Evolutionary conservation across 331 rosid genomes (phyloP), one percentile per base, ranked within the genome.

Genomic region (Ulmus americana): DNA sequence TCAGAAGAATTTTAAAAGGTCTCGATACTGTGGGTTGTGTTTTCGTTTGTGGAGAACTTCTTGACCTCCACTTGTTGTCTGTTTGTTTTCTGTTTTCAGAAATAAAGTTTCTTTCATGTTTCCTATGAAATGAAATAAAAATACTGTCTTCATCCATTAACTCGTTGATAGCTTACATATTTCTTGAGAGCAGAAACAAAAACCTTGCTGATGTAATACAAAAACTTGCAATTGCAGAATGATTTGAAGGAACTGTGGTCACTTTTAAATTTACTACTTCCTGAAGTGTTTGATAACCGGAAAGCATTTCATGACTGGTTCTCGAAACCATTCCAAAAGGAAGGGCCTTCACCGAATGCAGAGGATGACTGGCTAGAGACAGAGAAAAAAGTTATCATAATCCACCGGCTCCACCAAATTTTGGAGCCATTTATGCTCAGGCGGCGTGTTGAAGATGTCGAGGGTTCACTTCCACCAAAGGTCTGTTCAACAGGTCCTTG

Each of bases 341-440:
- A 94, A 78, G 95, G 70, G 66, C 83, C 97, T 69, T 70, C 70
- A 10, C 97, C 63, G 63, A 81, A 83, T 76, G 91, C 82, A 48
- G 99, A 94, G 51, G 99, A 90, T 84, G 97, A 94, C 70, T 94
- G 99, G 99, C 91, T 94, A 54, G 99, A 94, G 90, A 94, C 99
- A 2, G 99, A 94, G 70, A 94, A 94, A 57, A 94, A 94, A 75
- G 96, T 94, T 39, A 94, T 94, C 77, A 84, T 88, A 53, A 94
- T 94, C 69, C 99, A 94, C 69, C 86, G 99, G 39, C 97, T 94
- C 75, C 99, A 94, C 85, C 99, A 94, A 81, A 94, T 94, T 84
- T 91, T 94, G 11, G 99, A 94, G 78, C 99, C 99, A 65, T 94
- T 94, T 80, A 94, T 94, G 99, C 95, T 94, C 43, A 81, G 99